phyloP scores from a whole-genome alignment of 2,329 filamentous ascomycete genomes.

The Clarireedia paspali region DNA sequence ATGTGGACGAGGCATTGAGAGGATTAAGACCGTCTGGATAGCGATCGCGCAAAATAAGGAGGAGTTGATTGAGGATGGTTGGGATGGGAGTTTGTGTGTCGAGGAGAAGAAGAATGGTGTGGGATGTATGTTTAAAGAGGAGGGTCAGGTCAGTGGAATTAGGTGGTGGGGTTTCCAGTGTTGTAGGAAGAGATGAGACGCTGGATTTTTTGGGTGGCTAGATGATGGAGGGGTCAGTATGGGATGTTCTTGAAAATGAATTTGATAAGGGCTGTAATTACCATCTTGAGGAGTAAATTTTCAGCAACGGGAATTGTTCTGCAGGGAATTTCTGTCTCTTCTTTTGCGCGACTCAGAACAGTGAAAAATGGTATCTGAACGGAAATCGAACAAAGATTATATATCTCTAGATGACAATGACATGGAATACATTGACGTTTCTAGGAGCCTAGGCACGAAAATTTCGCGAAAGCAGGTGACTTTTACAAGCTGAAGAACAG shows the following conservation, averaged over 20 bases:
- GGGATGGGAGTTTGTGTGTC: background rate
- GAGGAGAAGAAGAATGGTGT: background rate
- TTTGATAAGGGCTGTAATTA: background rate
- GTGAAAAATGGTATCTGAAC: background rate
- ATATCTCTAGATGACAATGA: background rate
- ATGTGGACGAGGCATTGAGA: conserved; percentile 18
- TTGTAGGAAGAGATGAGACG: background rate
- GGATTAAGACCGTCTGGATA: conserved; percentile 44
- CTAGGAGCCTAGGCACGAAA: background rate
- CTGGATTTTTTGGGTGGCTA: background rate
- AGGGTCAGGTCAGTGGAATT: conserved; percentile 48
- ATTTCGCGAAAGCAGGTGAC: conserved; percentile 4
- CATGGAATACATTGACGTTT: background rate
- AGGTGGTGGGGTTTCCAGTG: background rate
- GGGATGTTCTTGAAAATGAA: background rate
- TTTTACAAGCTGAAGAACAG: background rate
- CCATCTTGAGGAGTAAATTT: background rate
- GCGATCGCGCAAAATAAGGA: conserved; percentile 42
- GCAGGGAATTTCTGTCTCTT: background rate
- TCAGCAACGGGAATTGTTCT: too few relatives aligned
- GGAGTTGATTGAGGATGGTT: too few relatives aligned
- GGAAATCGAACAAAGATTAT: background rate
- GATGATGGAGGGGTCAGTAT: background rate
- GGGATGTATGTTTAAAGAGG: conserved; percentile 62
- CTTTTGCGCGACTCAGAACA: background rate